Percentiles rank a stretch among this genome's conserved stretches.
Evolutionary conservation across 2,329 filamentous ascomycete genomes (phyloP).

Genomic region (Fusarium cyanostomum): DNA sequence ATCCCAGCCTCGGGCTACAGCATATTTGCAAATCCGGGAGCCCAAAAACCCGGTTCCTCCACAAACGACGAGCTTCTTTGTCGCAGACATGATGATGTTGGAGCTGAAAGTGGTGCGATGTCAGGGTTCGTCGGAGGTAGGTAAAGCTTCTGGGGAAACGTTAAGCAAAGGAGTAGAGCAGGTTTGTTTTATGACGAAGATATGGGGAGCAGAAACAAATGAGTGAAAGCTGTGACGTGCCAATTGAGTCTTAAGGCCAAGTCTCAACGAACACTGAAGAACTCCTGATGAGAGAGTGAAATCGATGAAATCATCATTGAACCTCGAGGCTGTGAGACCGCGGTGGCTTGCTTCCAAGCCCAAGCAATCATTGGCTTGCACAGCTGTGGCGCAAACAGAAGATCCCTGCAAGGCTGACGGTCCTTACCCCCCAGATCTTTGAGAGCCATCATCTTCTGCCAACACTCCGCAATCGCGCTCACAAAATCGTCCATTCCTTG

Average conservation of each 20-base stretch:
- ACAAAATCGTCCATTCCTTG: background rate
- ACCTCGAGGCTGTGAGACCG: constrained; percentile 30
- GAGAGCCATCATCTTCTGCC: background rate
- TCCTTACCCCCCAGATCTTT: background rate
- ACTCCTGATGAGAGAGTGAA: constrained; percentile 20
- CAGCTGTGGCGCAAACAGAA: constrained; percentile 16
- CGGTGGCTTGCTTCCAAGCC: constrained; percentile 17
- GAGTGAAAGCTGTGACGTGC: background rate
- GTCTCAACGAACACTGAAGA: constrained; percentile 2
- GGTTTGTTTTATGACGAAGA: background rate
- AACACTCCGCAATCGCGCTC: background rate
- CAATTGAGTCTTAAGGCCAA: constrained; percentile 22
- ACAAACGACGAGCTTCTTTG: constrained; percentile 87
- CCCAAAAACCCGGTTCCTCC: constrained; percentile 95
- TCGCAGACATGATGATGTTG: constrained; percentile 59
- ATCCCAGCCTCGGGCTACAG: constrained; percentile 85
- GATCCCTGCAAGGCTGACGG: constrained; percentile 20
- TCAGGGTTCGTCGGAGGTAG: constrained; percentile 7
- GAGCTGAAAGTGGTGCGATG: constrained; percentile 36
- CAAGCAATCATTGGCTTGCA: constrained; percentile 20
- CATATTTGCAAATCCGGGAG: constrained; percentile 88
- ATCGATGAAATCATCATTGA: constrained; percentile 44
- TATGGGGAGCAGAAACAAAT: background rate
- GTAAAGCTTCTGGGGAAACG: background rate
- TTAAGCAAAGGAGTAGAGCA: background rate